Evolutionary conservation across 2,329 filamentous ascomycete species (phyloP), one percentile per base, ranked within the genome.

Genomic region (Dothistroma pini): DNA sequence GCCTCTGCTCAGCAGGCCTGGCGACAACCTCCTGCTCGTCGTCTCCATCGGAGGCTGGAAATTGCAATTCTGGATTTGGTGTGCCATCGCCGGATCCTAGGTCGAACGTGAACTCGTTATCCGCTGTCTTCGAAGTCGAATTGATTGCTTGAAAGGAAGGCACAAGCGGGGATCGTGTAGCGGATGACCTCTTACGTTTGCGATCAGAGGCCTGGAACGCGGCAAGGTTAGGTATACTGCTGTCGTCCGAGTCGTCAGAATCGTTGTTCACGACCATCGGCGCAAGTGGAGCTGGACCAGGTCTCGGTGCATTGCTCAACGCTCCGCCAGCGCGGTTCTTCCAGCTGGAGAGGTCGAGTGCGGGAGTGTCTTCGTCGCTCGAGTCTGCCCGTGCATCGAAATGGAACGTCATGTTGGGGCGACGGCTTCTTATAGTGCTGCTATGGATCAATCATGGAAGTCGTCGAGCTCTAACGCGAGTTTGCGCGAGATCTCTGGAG

Each of bases 281-380:
- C 34, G 66, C 69, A 8, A 66, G 57, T n/a, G 66, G 67, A 58
- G 59, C 67, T 21, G 55, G 57, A 29, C 21, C 41, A 41, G 55
- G 25, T 31, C n/a, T 32, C 8, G 49, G 54, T 16, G 22, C 48
- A 19, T 21, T 49, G n/a, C 11, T n/a, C 14, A 44, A 21, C 14
- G 58, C 41, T 50, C 58, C 55, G n/a, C 59, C 59, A 4, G 65
- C 49, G 31, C 60, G 65, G 11, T 66, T 35, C 59, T 71, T 66
- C 71, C 71, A 74, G 56, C 63, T 52, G 4, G 68, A 63, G 32
- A 73, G 59, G 56, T 72, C 68, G 29, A 70, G 29, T 31, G 47
- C 61, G 25, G 59, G 60, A 35, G 58, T 60, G 38, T 55, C 61
- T 48, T 72, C 68, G 29, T 71, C 70, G 16, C 68, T 71, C 25